Percentiles rank a stretch among this genome's conserved stretches.
Evolutionary conservation across 2,329 filamentous ascomycete species (phyloP).

Genomic region (Cercospora janseana): DNA sequence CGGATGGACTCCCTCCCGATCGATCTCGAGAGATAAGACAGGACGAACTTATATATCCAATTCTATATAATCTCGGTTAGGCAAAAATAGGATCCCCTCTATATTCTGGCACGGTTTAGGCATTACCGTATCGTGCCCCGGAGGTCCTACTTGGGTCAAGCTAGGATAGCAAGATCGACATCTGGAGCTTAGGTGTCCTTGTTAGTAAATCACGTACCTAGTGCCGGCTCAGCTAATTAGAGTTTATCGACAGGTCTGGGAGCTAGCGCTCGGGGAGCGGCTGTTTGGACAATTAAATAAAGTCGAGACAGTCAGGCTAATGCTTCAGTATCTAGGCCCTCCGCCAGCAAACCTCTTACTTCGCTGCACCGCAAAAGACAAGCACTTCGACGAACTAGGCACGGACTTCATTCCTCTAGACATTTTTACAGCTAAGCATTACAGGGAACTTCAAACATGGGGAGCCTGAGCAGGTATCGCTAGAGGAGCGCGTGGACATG

Average conservation of each 20-base stretch:
- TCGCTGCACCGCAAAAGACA: constrained; percentile 1
- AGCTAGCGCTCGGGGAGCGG: constrained; percentile 6
- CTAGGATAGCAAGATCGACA: constrained; percentile 29
- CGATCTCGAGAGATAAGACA: constrained; percentile 5
- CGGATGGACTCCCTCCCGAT: background rate
- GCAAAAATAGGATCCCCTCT: background rate
- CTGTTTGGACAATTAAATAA: constrained; percentile 10
- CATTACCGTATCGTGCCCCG: constrained; percentile 23
- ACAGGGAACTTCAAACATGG: constrained; percentile 7
- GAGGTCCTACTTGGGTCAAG: constrained; percentile 29
- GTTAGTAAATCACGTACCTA: background rate
- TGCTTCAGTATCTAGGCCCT: constrained; percentile 5
- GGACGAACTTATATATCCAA: constrained; percentile 6
- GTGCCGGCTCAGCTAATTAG: background rate
- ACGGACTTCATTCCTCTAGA: background rate
- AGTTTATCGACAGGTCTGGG: constrained; percentile 9
- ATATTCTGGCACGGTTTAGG: background rate
- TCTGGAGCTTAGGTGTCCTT: constrained; percentile 30
- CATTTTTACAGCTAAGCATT: background rate
- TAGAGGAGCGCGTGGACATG: constrained; percentile 12
- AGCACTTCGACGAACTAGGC: background rate
- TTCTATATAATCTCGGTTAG: constrained; percentile 8
- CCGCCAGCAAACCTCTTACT: constrained; percentile 5
- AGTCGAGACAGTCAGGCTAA: background rate
- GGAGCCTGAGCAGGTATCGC: background rate